Base-by-base conservation (phyloP, 2,329 filamentous ascomycete genomes). In the Stagonosporopsis tanaceti region DNA sequence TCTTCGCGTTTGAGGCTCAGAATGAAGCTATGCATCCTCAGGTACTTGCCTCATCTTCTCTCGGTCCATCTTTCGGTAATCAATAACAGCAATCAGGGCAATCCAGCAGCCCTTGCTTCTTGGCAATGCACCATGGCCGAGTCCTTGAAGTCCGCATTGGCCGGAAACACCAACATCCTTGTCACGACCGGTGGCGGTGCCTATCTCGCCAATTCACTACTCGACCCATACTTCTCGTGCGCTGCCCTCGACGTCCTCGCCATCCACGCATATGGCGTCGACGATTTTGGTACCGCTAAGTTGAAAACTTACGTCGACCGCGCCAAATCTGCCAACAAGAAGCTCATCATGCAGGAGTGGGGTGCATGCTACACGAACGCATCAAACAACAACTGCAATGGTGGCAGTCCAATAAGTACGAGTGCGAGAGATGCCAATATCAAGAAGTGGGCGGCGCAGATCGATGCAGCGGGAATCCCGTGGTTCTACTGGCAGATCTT, bases 1-100 rank as follows among this genome's bases (percentile, higher is more conserved):
- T 61, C n/a, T 61, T 61, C n/a, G 59, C 54, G 1, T 61, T 61
- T n/a, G 59, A 61, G 28, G 59, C 59, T 12, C 54, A 61, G 32
- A 61, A 61, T 32, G 59, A 61, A 39, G 51, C 59, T 5, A 61
- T 61, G 59, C 59, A 59, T 27, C 59, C 50, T 4, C 54, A 56
- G 34, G 59, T 61, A 39, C 12, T 3, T 32, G 12, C 7, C n/a
- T 17, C 11, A 0, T 27, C 40, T 28, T 8, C 24, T 30, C 15
- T 7, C 20, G 14, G 12, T 14, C 12, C 37, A 22, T 14, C 11
- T 8, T 1, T 11, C 9, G 30, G 39, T 50, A 25, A 47, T 40
- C 8, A 27, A 2, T 27, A 27, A 5, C 8, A 28, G 20, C 12
- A 27, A 7, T 22, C n/a, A 58, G 59, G 50, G 47, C 4, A 58